Percentiles rank a stretch among this genome's conserved stretches.
Conservation (phyloP, 2,329 filamentous ascomycete genomes). For the Bisporella sp. region DNA sequence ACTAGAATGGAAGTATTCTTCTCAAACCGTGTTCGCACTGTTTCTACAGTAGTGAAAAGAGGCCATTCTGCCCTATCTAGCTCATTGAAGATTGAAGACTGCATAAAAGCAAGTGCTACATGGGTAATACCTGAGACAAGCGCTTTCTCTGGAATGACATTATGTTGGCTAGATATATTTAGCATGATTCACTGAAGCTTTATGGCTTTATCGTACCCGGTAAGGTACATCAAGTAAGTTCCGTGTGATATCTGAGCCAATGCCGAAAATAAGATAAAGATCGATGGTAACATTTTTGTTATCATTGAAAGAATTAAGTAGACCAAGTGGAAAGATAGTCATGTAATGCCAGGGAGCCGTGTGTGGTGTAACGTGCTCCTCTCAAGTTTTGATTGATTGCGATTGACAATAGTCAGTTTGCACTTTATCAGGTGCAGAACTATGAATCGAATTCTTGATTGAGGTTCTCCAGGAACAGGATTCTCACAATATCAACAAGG, state of each 20-base stretch:
- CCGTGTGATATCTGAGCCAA: slow-evolving; percentile 4
- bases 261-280: background rate
- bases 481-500: too few species aligned
- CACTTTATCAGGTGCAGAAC: too few species aligned
- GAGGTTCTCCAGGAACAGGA: too few species aligned
- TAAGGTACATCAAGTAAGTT: slow-evolving; percentile 23
- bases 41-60: slow-evolving; percentile 44
- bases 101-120: slow-evolving; percentile 52
- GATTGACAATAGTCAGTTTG: too few species aligned
- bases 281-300: background rate
- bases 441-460: too few species aligned
- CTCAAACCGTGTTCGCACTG: slow-evolving; percentile 41
- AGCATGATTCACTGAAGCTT: background rate
- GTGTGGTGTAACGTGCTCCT: too few species aligned
- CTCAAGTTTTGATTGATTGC: too few species aligned
- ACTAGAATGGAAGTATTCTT: slow-evolving; percentile 56
- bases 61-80: slow-evolving; percentile 34
- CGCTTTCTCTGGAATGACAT: slow-evolving; percentile 22
- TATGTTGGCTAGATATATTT: slow-evolving; percentile 24
- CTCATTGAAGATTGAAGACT: slow-evolving; percentile 43
- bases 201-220: slow-evolving; percentile 12
- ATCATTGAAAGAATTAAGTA: too few species aligned
- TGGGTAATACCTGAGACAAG: slow-evolving; percentile 42
- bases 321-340: too few species aligned
- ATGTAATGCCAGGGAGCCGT: too few species aligned